Base-by-base conservation (phyloP, 306 rosid species). In the Abrus pulchellus region DNA sequence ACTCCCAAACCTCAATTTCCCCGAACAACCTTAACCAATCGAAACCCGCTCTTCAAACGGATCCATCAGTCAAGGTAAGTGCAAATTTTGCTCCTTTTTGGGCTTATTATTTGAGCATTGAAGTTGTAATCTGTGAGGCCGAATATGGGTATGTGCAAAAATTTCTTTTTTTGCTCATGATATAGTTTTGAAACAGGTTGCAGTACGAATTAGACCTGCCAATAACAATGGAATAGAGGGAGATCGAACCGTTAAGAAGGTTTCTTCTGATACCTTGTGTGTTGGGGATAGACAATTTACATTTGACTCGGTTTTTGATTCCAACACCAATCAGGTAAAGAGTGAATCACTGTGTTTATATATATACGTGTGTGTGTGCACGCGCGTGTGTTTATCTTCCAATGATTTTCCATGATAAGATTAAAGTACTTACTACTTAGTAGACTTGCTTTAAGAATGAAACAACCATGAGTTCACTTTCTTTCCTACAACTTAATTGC, bases 221-320 rank as follows among this genome's bases (percentile, higher is more conserved):
- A 80, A 73, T 67, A 88, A 68, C 20, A 75, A 36, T 60, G 89
- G 79, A 60, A 76, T 72, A 45, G 87, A 79, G 5, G 91, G 80
- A 82, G 91, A 92, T 38, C 80, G 72, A 82, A 56, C 72, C 0
- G 85, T 93, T 40, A 93, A 88, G 85, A 93, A 87, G 86, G 84
- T 90, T 80, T 93, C 98, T 64, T 83, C 91, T 10, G 82, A 89
- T 56, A 76, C 87, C 2, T 79, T 95, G n/a, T 80, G 87, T 14
- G 78, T 89, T 41, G 90, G 85, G 27, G 98, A 88, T 53, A 90
- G 93, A 14, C 78, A 63, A 63, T 92, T 93, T 83, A 65, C 80
- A 0, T 93, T 90, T 74, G 93, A 95, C 84, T 85, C 92, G 9
- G 91, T 95, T 84, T 91, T 95, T 48, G 93, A 90, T 80, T 88